Base-by-base conservation (phyloP, 305 asterid genomes). In the Fraxinus sp. region DNA sequence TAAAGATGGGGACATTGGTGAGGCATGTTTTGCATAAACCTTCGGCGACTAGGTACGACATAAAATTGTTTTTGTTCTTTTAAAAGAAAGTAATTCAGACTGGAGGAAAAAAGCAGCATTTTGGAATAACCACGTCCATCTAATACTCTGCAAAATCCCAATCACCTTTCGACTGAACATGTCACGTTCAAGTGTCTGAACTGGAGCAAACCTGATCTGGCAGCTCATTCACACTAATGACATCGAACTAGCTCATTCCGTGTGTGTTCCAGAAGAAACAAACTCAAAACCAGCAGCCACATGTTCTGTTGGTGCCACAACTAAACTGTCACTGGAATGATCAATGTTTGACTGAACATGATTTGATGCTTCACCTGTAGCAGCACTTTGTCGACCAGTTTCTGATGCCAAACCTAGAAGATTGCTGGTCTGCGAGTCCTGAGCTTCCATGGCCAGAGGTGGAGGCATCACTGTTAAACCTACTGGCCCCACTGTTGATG, bases 401-500 rank as follows among this genome's bases (percentile, higher is more conserved):
- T 72, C 86, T 36, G 83, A 52, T 33, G 82, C 33, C 35, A 82
- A 41, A n/a, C 82, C 82, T 75, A 74, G 74, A 28, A 78, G 35
- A 74, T 84, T 64, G 52, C 35, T 0, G 26, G 37, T 35, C 41
- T 52, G n/a, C 14, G 18, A 20, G 62, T 79, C 80, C 79, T 82
- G 87, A 11, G 46, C 70, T 52, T 66, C 52, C 75, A 5, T 36
- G 57, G 18, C 77, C 22, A 24, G 30, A 9, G 78, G 52, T 20
- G 76, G 83, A 74, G 81, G 55, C 59, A 79, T 59, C 49, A 39
- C 78, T 1, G 80, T 7, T 76, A 49, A 22, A 62, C 79, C 35
- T 37, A 62, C 81, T 80, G 74, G 49, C 33, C 68, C 82, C 33
- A 28, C 46, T 33, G 71, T 80, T 64, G 76, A 80, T 66, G 70